A percentile compares a stretch with the other conserved stretches of the same genome.
Evolutionary conservation across 2,329 filamentous ascomycete species (phyloP).

Genomic region (Aspergillus ruber): DNA sequence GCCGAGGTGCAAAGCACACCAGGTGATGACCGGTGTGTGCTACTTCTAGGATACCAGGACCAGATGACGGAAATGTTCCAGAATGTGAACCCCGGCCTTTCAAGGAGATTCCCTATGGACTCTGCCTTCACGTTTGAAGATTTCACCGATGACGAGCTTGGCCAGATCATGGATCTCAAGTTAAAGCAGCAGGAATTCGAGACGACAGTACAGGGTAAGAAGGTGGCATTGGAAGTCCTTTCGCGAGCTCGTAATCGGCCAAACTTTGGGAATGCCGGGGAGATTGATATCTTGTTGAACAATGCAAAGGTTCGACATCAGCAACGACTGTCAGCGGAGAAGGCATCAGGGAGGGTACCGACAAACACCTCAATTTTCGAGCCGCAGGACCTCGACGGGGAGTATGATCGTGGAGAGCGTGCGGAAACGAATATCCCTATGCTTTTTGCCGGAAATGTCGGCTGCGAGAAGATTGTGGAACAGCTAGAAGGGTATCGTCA

Average conservation of each 20-base stretch:
- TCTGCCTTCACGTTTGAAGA: slow-evolving; percentile 64
- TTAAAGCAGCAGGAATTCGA: slow-evolving; percentile 50
- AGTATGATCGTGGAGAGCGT: slow-evolving; percentile 49
- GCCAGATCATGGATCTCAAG: slow-evolving; percentile 57
- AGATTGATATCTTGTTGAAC: slow-evolving; percentile 65
- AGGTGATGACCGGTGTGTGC: slow-evolving; percentile 65
- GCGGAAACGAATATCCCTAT: slow-evolving; percentile 45
- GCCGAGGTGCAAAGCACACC: slow-evolving; percentile 64
- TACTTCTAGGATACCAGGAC: slow-evolving; percentile 64
- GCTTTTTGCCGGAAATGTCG: slow-evolving; percentile 56
- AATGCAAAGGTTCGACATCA: slow-evolving; percentile 50
- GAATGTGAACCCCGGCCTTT: slow-evolving; percentile 65
- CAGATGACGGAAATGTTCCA: slow-evolving; percentile 67
- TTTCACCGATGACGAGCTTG: slow-evolving; percentile 55
- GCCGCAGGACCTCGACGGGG: slow-evolving; percentile 50
- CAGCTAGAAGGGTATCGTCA: slow-evolving; percentile 52
- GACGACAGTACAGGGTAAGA: slow-evolving; percentile 47
- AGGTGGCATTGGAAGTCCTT: slow-evolving; percentile 55
- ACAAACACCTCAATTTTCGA: slow-evolving; percentile 13
- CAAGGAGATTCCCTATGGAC: slow-evolving; percentile 57
- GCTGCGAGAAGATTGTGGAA: slow-evolving; percentile 49
- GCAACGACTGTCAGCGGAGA: slow-evolving; percentile 28
- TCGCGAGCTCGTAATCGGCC: slow-evolving; percentile 54
- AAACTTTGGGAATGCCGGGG: slow-evolving; percentile 66
- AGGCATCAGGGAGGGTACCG: slow-evolving; percentile 1